Evolutionary conservation across 2,329 filamentous ascomycete species (phyloP).

Genomic region (Scopulariopsis brevicaulis): DNA sequence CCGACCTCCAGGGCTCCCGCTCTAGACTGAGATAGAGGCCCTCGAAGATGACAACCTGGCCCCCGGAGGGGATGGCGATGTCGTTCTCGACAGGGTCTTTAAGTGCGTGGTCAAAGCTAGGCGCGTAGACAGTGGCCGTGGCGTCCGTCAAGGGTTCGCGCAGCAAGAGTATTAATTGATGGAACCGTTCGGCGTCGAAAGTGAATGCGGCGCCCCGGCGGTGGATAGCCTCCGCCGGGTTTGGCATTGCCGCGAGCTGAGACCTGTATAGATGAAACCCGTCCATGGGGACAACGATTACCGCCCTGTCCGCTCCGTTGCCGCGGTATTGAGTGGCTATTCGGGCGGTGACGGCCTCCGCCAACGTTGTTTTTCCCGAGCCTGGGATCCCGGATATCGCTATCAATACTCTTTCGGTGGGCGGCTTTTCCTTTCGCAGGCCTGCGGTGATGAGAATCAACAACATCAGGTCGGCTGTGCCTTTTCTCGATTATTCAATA

Average conservation of each 20-base stretch:
- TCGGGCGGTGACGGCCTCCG: background rate
- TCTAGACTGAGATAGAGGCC: slow-evolving; percentile 66
- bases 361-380: slow-evolving; percentile 28
- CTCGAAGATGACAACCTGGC: slow-evolving; percentile 63
- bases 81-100: slow-evolving; percentile 66
- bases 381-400: slow-evolving; percentile 86
- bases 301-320: slow-evolving; percentile 23
- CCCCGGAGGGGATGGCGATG: slow-evolving; percentile 49
- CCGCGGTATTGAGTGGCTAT: slow-evolving; percentile 1
- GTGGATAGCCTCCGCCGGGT: slow-evolving; percentile 63
- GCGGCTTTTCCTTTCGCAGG: too few relatives aligned
- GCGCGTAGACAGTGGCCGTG: slow-evolving; percentile 49
- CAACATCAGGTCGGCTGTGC: too few relatives aligned
- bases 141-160: slow-evolving; percentile 39
- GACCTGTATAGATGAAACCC: slow-evolving; percentile 84
- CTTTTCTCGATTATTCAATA: too few relatives aligned
- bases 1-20: slow-evolving; percentile 53
- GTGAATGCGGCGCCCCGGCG: slow-evolving; percentile 88
- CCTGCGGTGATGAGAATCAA: too few relatives aligned
- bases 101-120: slow-evolving; percentile 68
- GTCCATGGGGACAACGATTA: slow-evolving; percentile 82
- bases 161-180: slow-evolving; percentile 53
- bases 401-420: slow-evolving; percentile 36
- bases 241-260: slow-evolving; percentile 70
- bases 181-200: slow-evolving; percentile 69